phyloP scores from a whole-genome alignment of 176 grass and related monocot genomes.

The Cenchrus purpureus region DNA sequence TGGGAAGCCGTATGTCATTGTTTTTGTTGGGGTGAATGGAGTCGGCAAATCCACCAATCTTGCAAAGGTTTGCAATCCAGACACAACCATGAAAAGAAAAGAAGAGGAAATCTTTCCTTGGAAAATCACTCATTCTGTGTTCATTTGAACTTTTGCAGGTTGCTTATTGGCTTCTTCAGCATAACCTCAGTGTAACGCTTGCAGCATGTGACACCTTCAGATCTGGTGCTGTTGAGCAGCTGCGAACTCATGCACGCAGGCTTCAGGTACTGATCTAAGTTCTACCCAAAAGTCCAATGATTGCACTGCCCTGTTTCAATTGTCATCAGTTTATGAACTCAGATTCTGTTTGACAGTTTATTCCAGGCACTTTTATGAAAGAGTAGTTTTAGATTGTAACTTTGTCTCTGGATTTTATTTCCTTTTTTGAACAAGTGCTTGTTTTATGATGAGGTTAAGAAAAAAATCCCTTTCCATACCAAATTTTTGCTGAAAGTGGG shows the following conservation, averaged over 20 bases:
- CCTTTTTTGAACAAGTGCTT: background rate
- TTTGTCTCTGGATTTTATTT: slow-evolving; percentile 1
- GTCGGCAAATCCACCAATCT: slow-evolving; percentile 98
- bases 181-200: slow-evolving; percentile 86
- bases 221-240: slow-evolving; percentile 97
- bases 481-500: background rate
- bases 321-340: background rate
- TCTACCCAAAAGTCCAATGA: background rate
- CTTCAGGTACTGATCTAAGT: slow-evolving; percentile 63
- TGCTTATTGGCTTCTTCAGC: slow-evolving; percentile 95
- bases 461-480: background rate
- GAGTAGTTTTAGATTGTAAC: background rate
- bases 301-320: background rate
- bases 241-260: slow-evolving; percentile 79
- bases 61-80: slow-evolving; percentile 67
- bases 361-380: background rate
- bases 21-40: slow-evolving; percentile 96
- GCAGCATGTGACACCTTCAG: slow-evolving; percentile 94
- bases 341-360: background rate
- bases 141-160: slow-evolving; percentile 55
- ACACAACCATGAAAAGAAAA: background rate
- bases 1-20: slow-evolving; percentile 92
- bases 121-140: background rate
- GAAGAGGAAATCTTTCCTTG: background rate
- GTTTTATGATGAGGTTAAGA: background rate